phyloP scores from a whole-genome alignment of 2,329 filamentous ascomycete species.

The Exserohilum turcica region DNA sequence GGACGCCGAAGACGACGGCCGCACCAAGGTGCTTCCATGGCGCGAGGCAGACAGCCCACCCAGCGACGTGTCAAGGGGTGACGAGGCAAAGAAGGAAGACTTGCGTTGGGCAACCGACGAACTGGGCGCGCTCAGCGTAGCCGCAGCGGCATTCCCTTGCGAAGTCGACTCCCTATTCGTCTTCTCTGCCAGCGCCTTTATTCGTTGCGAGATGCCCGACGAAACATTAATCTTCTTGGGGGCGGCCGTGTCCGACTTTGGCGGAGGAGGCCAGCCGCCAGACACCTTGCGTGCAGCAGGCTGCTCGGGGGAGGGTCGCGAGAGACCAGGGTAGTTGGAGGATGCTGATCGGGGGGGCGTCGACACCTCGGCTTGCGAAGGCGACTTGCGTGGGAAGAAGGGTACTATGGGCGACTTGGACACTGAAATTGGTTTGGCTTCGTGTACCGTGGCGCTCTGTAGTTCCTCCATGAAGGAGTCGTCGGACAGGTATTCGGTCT shows the following conservation, averaged over 20 bases:
- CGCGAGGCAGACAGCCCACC: conserved; percentile 33
- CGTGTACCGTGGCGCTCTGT: conserved; percentile 77
- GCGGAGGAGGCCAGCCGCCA: conserved; percentile 38
- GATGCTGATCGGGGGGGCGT: conserved; percentile 44
- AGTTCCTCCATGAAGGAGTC: conserved; percentile 85
- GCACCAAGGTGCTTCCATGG: conserved; percentile 37
- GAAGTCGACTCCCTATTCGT: conserved; percentile 55
- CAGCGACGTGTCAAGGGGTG: conserved; percentile 39
- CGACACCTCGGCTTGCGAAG: conserved; percentile 29
- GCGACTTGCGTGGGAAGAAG: conserved; percentile 55
- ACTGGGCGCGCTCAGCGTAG: conserved; percentile 33
- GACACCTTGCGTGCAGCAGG: conserved; percentile 33
- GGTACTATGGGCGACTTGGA: conserved; percentile 82
- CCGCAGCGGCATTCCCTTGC: conserved; percentile 26
- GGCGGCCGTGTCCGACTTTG: conserved; percentile 31
- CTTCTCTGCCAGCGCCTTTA: conserved; percentile 88
- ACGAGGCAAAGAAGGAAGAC: conserved; percentile 46
- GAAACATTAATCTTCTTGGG: conserved; percentile 82
- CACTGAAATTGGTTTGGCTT: conserved; percentile 75
- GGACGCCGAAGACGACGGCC: conserved; percentile 33
- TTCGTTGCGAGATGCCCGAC: conserved; percentile 89
- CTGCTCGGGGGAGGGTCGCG: conserved; percentile 37
- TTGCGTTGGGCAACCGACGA: conserved; percentile 46
- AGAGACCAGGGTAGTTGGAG: conserved; percentile 37
- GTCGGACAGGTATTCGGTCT: conserved; percentile 66